Conservation (phyloP, 1,139 yeast genomes). For the Geotrichum carabidarum region DNA sequence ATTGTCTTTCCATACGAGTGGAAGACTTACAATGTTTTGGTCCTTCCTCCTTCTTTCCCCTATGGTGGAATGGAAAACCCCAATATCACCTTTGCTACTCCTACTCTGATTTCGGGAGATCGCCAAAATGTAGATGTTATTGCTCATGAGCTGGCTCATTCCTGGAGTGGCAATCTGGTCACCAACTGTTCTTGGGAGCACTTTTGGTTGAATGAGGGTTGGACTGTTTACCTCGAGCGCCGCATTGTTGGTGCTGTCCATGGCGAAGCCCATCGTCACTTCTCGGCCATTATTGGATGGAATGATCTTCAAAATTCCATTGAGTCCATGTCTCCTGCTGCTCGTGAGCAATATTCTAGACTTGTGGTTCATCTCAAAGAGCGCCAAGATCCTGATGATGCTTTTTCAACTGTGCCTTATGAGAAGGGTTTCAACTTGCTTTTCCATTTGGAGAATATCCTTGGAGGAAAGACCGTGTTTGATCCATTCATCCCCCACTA, state of each 20-base stretch:
- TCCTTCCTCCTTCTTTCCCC: slow-evolving; percentile 80
- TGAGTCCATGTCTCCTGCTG: slow-evolving; percentile 46
- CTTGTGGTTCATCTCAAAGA: slow-evolving; percentile 65
- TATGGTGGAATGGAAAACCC: slow-evolving; percentile 97
- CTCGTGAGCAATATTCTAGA: slow-evolving; percentile 51
- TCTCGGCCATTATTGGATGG: slow-evolving; percentile 86
- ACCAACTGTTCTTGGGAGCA: slow-evolving; percentile 91
- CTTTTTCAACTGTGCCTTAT: slow-evolving; percentile 83
- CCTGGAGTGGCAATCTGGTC: slow-evolving; percentile 88
- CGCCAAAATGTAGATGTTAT: slow-evolving; percentile 80
- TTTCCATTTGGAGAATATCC: slow-evolving; percentile 60
- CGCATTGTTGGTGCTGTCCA: slow-evolving; percentile 71
- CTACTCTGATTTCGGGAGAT: slow-evolving; percentile 82
- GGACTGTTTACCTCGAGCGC: slow-evolving; percentile 91
- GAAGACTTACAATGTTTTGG: slow-evolving; percentile 75
- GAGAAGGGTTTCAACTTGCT: slow-evolving; percentile 84
- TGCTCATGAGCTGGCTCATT: slow-evolving; percentile 89
- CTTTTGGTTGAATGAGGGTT: slow-evolving; percentile 93
- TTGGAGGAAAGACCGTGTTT: slow-evolving; percentile 60
- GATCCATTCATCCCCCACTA: slow-evolving; percentile 78
- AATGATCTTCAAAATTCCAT: slow-evolving; percentile 66
- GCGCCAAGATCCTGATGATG: slow-evolving; percentile 78
- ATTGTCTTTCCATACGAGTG: slow-evolving; percentile 82
- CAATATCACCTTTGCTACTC: slow-evolving; percentile 85
- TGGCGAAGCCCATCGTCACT: slow-evolving; percentile 74